Conservation (phyloP, 2,329 filamentous ascomycete genomes). For the Epicoccum nigrum region DNA sequence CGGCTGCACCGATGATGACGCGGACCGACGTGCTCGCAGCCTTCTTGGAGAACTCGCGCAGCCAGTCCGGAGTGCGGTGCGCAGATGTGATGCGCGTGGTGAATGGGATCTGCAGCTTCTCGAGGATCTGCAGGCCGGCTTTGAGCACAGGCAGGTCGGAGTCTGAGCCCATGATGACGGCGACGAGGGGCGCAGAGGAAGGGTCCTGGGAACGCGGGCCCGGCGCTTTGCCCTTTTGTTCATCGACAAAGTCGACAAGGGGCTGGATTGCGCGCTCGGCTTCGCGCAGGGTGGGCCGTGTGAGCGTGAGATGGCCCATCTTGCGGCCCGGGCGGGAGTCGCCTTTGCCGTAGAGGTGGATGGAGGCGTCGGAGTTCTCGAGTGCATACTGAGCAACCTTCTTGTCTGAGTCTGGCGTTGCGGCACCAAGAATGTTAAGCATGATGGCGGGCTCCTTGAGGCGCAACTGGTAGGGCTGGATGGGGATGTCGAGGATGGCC, state of each 20-base stretch:
- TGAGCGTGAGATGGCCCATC: conserved; percentile 91
- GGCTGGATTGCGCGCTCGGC: conserved; percentile 72
- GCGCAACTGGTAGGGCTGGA: conserved; percentile 57
- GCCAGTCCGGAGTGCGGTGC: conserved; percentile 57
- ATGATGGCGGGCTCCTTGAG: conserved; percentile 71
- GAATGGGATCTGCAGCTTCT: conserved; percentile 74
- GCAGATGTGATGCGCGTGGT: conserved; percentile 79
- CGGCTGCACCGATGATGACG: conserved; percentile 57
- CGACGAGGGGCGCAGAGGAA: conserved; percentile 62
- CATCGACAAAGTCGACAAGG: conserved; percentile 69
- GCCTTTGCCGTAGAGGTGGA: conserved; percentile 92
- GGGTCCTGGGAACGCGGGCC: conserved; percentile 19
- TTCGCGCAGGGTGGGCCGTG: conserved; percentile 69
- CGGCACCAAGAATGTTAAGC: conserved; percentile 80
- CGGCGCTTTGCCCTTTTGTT: conserved; percentile 54
- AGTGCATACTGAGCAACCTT: conserved; percentile 63
- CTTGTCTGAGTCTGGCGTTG: conserved; percentile 68
- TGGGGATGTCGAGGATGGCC: conserved; percentile 75
- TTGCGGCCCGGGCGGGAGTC: conserved; percentile 85
- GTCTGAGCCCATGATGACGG: conserved; percentile 85
- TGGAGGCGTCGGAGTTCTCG: conserved; percentile 62
- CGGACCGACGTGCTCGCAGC: conserved; percentile 48
- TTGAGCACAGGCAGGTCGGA: conserved; percentile 74
- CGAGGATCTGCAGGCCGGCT: conserved; percentile 69
- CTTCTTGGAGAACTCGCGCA: conserved; percentile 52